Base-by-base conservation (phyloP, 768 basidiomycete genomes). In the Mycena belliarum region DNA sequence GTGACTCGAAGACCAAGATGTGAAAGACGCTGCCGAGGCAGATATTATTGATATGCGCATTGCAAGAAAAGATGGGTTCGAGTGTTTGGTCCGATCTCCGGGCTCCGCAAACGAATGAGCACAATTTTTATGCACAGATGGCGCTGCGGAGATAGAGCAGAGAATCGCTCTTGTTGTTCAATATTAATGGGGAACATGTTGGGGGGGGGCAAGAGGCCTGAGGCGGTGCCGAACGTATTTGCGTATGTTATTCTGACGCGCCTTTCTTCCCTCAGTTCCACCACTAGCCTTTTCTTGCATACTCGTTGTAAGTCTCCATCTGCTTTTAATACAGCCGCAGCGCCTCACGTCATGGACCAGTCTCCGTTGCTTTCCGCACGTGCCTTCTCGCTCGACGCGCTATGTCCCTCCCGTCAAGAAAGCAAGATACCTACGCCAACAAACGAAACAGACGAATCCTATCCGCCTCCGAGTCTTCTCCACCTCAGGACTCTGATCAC, bases 381-480 rank as follows among this genome's bases (percentile, higher is more conserved):
- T 32, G 6, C 24, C 24, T 28, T 37, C 43, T 32, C 21, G 23
- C 23, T 42, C 23, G 41, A 24, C 33, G 37, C 40, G 35, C 18
- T 24, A 62, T 63, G 61, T 28, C 56, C 49, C 41, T 56, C 4
- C 24, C 16, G n/a, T 35, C 58, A 11, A 54, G 58, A 2, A 63
- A 60, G 42, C 45, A 57, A 40, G 41, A 43, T 52, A 66, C 63
- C 50, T 63, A 63, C 49, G 68, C 72, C 21, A 70, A 72, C 60
- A 75, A 69, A 57, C 67, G 63, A 58, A 66, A 63, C 23, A 69
- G 72, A n/a, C n/a, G n/a, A n/a, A 29, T 43, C 58, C 20, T 49
- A 54, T 24, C 38, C 55, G 18, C 55, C 18, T 50, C 52, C 32
- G 67, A 57, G 24, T 59, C 57, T 61, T 75, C 50, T 49, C 69